Base-by-base conservation (phyloP, 352 stramenopile species). In the Pythium dissotocum region DNA sequence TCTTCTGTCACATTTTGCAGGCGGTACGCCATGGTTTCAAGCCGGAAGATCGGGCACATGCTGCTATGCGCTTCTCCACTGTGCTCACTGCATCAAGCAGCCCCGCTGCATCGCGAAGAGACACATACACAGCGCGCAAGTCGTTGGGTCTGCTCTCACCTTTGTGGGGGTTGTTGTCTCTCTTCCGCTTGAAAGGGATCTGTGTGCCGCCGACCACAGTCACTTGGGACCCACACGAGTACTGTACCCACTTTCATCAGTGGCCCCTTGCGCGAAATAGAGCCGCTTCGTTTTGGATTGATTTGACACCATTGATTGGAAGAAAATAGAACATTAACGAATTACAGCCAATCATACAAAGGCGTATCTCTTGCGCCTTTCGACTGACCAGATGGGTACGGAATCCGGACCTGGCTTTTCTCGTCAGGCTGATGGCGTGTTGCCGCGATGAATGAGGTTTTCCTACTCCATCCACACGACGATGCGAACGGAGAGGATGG, bases 181-280 rank as follows among this genome's bases (percentile, higher is more conserved):
- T 61, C 55, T 61, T 61, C 26, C 33, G 33, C 55, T 32, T 49
- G 35, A 61, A 61, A 61, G 35, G 55, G 55, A 26, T 51, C 24
- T 61, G 55, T 12, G 36, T 35, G 21, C 21, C 21, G 28, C 7
- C 21, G 6, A 30, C 55, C 35, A 51, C 55, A 61, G 55, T 61
- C 55, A 61, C 30, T 40, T 35, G 18, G 55, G 52, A 14, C 28
- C 52, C 16, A 21, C 9, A 21, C 7, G 52, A 44, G 52, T 61
- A 61, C 55, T 36, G 55, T 35, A 51, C 13, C 21, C 18, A 51
- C n/a, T 46, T 46, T 53, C 1, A 56, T 36, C 28, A 56, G 49
- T 56, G 49, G 49, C 24, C 49, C 18, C 46, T 12, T 53, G 5
- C 49, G 28, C 49, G 49, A 56, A 56, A 56, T 53, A 53, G 49